phyloP scores from a whole-genome alignment of 2,329 filamentous ascomycete species.

The Monosporascus sp. region DNA sequence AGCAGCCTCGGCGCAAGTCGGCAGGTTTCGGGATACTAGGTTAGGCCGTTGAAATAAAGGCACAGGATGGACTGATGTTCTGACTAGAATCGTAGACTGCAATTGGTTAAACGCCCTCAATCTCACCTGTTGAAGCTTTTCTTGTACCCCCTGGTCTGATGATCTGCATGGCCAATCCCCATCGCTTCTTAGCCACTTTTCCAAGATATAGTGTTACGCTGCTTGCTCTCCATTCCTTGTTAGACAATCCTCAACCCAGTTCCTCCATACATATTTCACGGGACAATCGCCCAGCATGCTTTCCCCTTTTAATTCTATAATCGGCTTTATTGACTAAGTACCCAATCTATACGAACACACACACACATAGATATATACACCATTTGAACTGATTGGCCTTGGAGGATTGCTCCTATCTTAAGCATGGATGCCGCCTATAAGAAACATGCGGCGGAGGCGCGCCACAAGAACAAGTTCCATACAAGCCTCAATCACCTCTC shows the following conservation, averaged over 20 bases:
- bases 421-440: conserved; percentile 57
- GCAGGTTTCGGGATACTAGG: neutral
- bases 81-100: neutral
- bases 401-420: neutral
- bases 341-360: too few species aligned
- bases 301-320: too few species aligned
- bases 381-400: conserved; percentile 1
- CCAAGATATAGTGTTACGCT: neutral
- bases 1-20: neutral
- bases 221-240: neutral
- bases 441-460: conserved; percentile 51
- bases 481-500: conserved; percentile 55
- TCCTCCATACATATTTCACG: neutral
- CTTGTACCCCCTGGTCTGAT: neutral
- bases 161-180: neutral
- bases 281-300: too few species aligned
- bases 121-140: neutral
- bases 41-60: neutral
- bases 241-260: neutral
- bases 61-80: neutral
- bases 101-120: neutral
- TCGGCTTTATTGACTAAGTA: too few species aligned
- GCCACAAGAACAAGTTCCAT: conserved; percentile 53
- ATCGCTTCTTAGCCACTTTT: neutral
- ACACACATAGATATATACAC: neutral